Evolutionary conservation across 768 basidiomycete genomes (phyloP).

Genomic region (Lentinula sp.): DNA sequence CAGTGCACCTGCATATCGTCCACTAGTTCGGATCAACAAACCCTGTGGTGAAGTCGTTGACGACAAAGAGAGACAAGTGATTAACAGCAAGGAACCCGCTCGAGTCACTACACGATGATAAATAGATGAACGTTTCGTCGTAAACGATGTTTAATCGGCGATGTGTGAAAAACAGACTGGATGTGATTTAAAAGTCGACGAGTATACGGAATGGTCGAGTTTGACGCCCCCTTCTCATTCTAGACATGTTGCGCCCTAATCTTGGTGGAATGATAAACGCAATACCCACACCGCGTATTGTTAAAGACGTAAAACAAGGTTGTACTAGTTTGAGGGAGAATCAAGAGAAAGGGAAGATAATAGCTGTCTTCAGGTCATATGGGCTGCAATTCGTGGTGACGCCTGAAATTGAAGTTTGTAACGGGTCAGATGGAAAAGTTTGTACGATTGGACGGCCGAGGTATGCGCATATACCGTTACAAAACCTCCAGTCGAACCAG

Average conservation of each 20-base stretch:
- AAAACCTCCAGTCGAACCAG: background rate
- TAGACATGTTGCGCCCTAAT: background rate
- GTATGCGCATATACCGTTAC: background rate
- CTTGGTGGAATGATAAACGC: background rate
- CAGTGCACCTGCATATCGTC: background rate
- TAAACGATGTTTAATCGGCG: background rate
- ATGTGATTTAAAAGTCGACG: background rate
- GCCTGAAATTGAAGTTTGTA: background rate
- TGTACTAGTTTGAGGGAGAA: background rate
- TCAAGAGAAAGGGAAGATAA: background rate
- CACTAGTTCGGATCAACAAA: background rate
- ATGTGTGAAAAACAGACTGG: background rate
- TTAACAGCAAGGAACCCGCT: background rate
- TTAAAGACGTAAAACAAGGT: background rate
- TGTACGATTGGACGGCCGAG: background rate
- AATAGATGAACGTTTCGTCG: background rate
- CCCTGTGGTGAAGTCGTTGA: background rate
- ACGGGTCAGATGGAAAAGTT: background rate
- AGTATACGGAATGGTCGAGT: background rate
- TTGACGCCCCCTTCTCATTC: slow-evolving; percentile 3
- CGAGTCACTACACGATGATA: background rate
- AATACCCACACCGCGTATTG: background rate
- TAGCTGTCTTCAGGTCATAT: background rate
- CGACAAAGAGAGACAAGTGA: background rate
- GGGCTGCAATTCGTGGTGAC: background rate